Evolutionary conservation across 139 green algal species (phyloP).

Genomic region (Limnomonas spitsbergensis): DNA sequence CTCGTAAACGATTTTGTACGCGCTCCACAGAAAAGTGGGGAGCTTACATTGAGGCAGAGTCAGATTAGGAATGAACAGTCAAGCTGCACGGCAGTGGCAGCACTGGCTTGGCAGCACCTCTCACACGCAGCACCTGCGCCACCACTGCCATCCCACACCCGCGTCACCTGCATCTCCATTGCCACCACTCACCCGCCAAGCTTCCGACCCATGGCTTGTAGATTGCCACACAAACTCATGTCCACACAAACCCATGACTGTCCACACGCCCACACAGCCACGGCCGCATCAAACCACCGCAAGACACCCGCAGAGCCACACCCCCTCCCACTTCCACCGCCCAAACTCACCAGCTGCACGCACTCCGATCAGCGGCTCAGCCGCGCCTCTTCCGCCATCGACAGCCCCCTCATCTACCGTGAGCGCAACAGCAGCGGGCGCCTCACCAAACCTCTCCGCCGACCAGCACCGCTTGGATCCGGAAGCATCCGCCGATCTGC

Average conservation of each 20-base stretch:
- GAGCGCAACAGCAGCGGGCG: too few species aligned
- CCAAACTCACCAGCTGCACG: not conserved
- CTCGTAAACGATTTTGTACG: too few species aligned
- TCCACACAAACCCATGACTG: too few species aligned
- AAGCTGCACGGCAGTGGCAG: too few species aligned
- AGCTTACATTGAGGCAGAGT: too few species aligned
- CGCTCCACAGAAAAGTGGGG: too few species aligned
- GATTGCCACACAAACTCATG: not conserved
- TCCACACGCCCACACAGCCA: not conserved
- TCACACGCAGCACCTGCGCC: constrained; percentile 10
- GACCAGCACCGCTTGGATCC: too few species aligned
- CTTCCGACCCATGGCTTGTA: not conserved
- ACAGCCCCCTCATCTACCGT: not conserved
- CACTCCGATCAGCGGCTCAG: not conserved
- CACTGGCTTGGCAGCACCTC: constrained; percentile 24
- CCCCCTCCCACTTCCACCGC: too few species aligned
- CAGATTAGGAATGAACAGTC: too few species aligned
- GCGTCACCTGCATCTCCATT: constrained; percentile 1
- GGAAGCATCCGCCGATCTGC: too few species aligned
- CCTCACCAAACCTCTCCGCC: too few species aligned
- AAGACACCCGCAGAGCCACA: not conserved
- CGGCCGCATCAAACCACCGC: not conserved
- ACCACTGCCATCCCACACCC: constrained; percentile 25
- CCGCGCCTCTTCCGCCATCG: not conserved
- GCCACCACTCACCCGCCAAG: not conserved